A percentile compares a stretch with the other conserved stretches of the same genome.
Evolutionary conservation across 2,329 filamentous ascomycete genomes (phyloP).

Genomic region (Colletotrichum sp.): DNA sequence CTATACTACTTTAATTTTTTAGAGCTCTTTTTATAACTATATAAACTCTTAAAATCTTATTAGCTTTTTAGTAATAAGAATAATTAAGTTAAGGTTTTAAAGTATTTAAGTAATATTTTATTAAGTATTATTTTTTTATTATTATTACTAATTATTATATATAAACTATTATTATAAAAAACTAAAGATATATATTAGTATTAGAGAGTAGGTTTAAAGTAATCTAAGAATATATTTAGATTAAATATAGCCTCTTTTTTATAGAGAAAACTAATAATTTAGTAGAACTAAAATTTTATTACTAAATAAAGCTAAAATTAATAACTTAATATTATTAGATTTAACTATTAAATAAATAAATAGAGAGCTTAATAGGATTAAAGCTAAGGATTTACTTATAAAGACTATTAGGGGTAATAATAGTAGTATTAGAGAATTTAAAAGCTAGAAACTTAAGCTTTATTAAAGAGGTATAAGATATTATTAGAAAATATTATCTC

Average conservation of each 20-base stretch:
- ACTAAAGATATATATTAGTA: background rate
- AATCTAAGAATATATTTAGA: background rate
- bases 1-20: background rate
- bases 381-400: background rate
- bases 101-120: background rate
- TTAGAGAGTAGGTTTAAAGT: background rate
- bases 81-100: background rate
- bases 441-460: background rate
- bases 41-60: background rate
- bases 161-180: background rate
- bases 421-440: background rate
- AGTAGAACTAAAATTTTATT: background rate
- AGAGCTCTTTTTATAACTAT: background rate
- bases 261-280: background rate
- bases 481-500: background rate
- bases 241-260: background rate
- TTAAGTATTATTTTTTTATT: background rate
- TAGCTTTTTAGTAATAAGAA: background rate
- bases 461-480: background rate
- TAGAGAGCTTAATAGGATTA: background rate
- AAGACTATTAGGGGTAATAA: background rate
- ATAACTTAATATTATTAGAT: background rate
- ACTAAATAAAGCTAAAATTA: background rate
- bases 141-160: background rate
- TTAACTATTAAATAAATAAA: background rate